Conservation (phyloP, 257 asterid species). For the Solanum peruvianum region DNA sequence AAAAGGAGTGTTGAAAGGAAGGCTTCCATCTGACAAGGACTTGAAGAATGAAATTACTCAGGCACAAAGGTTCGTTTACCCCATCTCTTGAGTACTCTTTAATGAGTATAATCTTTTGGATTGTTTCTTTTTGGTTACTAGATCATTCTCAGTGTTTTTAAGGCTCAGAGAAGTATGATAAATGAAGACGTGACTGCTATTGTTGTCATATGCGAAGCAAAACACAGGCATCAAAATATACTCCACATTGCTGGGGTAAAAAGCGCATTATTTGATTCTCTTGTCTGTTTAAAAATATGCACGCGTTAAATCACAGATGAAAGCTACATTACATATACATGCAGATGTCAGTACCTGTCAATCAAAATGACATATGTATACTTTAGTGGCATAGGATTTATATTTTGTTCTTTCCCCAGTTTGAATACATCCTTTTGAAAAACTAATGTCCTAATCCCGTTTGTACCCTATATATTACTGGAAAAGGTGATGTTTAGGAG, state of each 20-base stretch:
- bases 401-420: neutral
- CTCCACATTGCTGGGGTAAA: neutral
- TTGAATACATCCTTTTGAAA: neutral
- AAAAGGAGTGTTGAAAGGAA: constrained; percentile 84
- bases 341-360: neutral
- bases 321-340: neutral
- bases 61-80: constrained; percentile 58
- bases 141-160: neutral
- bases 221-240: neutral
- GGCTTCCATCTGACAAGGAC: constrained; percentile 87
- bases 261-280: neutral
- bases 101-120: neutral
- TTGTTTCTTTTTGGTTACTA: neutral
- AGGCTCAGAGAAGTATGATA: neutral
- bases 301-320: neutral
- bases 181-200: neutral
- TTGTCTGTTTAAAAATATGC: neutral
- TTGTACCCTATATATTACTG: neutral
- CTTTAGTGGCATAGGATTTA: neutral
- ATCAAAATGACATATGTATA: neutral
- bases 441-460: neutral
- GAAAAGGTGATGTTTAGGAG: neutral
- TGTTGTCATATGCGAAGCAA: neutral
- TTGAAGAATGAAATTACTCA: constrained; percentile 67
- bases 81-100: neutral